phyloP scores from a whole-genome alignment of 176 grass and related monocot genomes.

The Zoysia pacifica region DNA sequence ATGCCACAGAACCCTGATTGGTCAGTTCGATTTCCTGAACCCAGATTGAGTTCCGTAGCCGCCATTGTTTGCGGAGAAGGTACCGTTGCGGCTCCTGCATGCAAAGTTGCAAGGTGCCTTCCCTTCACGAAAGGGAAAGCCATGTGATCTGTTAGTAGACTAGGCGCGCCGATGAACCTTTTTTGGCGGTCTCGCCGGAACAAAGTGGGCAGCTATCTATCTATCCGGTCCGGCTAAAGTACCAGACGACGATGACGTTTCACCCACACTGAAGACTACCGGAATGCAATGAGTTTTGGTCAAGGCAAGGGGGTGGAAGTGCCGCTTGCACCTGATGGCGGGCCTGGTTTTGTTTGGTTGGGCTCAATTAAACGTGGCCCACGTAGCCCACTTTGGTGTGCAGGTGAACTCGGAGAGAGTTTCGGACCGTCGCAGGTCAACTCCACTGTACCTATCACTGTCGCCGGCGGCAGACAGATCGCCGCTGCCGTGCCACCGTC shows the following conservation, averaged over 20 bases:
- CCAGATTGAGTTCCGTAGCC: not conserved
- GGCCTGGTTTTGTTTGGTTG: not conserved
- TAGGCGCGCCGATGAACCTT: not conserved
- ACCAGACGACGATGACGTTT: not conserved
- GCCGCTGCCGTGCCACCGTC: not conserved
- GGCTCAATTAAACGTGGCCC: constrained; percentile 11
- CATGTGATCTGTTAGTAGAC: not conserved
- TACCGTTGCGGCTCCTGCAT: not conserved
- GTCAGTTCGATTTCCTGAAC: not conserved
- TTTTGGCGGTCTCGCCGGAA: not conserved
- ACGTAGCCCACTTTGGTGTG: not conserved
- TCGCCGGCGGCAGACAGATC: not conserved
- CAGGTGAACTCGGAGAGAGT: not conserved
- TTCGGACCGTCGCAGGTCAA: too few species aligned
- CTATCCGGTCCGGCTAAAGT: not conserved
- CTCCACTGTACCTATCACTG: not conserved
- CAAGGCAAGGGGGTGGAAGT: not conserved
- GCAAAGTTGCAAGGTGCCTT: not conserved
- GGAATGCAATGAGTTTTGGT: too few species aligned
- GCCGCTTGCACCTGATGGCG: not conserved
- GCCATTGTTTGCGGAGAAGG: not conserved
- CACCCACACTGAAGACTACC: not conserved
- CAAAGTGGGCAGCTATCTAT: not conserved
- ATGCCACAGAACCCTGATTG: not conserved
- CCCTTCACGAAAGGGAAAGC: not conserved